Evolutionary conservation across 1,284 basidiomycete genomes (phyloP), one percentile per base, ranked within the genome.

Genomic region (Wolfiporia cocos): DNA sequence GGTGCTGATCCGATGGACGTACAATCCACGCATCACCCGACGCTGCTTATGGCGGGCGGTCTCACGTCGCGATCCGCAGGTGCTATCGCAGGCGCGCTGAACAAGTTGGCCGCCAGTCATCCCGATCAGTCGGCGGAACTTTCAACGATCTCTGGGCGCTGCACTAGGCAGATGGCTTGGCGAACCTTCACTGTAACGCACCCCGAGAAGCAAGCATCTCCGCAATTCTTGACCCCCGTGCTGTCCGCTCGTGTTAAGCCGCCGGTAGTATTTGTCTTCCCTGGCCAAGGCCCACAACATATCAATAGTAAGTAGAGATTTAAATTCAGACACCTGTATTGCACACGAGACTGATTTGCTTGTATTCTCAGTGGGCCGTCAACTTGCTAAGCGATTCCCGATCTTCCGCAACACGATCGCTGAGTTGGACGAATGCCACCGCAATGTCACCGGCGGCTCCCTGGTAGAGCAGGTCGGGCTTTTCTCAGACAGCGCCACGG

Each of bases 351-450:
- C 6, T 7, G 12, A 30, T 12, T 14, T 29, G 15, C 34, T 22
- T 30, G 22, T 42, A 5, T 37, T 34, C 9, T 20, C n/a, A 65
- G 64, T 71, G 68, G 69, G 69, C 12, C 58, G 66, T 11, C 52
- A 68, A 31, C 50, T 72, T 5, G 69, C 65, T 50, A 26, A 43
- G 19, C 39, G 40, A 1, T 68, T 51, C 49, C 47, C 58, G 1
- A 58, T 56, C 1, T 72, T 71, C 59, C 55, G 64, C 5, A 43
- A 56, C 10, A 66, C 51, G 29, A 57, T 72, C 22, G 37, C 62
- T 3, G 55, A 58, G 19, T 54, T 67, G 50, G 70, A 72, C 42
- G 47, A 49, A 4, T 44, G 59, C 19, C 59, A 66, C 53, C 31
- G 45, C 6, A 37, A 44, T 3, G 42, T 54, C 5, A 59, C 55